Evolutionary conservation across 495 filamentous ascomycete species (phyloP).

Genomic region (Trichoderma asperelloides): DNA sequence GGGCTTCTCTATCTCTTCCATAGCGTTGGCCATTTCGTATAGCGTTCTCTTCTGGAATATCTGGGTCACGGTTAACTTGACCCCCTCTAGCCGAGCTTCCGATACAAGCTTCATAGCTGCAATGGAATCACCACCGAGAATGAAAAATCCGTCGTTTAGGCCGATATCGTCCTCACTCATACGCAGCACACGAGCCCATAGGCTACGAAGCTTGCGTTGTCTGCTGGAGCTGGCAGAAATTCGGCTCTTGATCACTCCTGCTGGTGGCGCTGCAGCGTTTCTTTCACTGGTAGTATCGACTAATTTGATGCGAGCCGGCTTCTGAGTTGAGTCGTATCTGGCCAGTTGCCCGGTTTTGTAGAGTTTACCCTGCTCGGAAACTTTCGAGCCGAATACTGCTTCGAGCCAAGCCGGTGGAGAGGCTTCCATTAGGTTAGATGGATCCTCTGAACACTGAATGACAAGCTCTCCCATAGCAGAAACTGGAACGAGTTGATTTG

Average conservation of each 20-base stretch:
- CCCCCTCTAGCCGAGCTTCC: slow-evolving; percentile 40
- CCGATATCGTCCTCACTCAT: slow-evolving; percentile 34
- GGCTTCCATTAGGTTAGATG: background rate
- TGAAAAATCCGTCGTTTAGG: slow-evolving; percentile 51
- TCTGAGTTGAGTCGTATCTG: slow-evolving; percentile 15
- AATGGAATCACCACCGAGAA: slow-evolving; percentile 61
- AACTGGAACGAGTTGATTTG: slow-evolving; percentile 27
- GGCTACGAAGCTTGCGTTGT: slow-evolving; percentile 26
- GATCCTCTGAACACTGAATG: slow-evolving; percentile 14
- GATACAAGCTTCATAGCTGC: slow-evolving; percentile 61
- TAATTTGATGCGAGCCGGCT: slow-evolving; percentile 13
- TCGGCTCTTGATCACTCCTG: slow-evolving; percentile 10
- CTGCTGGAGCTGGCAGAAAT: slow-evolving; percentile 14
- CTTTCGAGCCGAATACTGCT: background rate
- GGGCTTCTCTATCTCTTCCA: background rate
- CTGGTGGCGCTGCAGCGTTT: background rate
- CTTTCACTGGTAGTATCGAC: slow-evolving; percentile 14
- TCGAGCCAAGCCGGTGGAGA: slow-evolving; percentile 2
- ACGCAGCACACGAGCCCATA: slow-evolving; percentile 27
- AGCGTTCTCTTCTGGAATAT: slow-evolving; percentile 44
- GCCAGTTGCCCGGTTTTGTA: slow-evolving; percentile 26
- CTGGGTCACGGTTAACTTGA: slow-evolving; percentile 46
- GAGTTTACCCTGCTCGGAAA: slow-evolving; percentile 11
- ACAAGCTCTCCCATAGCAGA: slow-evolving; percentile 39
- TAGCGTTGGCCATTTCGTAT: slow-evolving; percentile 32